A percentile compares a stretch with the other conserved stretches of the same genome.
These are phyloP conservation scores for Achaetomiella virescens DNA, from an alignment of 495 filamentous ascomycete species.

Conservation along the genomic window DNA sequence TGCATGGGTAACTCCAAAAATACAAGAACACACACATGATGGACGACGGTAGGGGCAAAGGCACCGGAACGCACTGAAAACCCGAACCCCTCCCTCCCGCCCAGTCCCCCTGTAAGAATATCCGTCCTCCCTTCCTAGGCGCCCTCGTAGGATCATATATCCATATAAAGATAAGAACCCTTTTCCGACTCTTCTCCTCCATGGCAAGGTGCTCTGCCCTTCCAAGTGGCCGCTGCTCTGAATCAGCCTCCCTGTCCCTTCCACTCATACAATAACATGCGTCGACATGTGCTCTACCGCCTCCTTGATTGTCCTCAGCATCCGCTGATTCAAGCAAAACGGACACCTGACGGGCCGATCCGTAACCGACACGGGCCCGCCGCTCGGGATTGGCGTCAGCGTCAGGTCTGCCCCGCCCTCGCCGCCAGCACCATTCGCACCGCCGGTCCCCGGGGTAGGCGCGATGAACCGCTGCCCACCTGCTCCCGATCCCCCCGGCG, in stretches of 20 bases:
- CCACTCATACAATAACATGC: conserved; percentile 52
- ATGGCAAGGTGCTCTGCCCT: too few relatives aligned
- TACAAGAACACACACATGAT: too few relatives aligned
- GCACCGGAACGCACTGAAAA: too few relatives aligned
- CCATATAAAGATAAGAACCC: too few relatives aligned
- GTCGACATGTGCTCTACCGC: conserved; percentile 55
- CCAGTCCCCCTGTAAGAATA: neutral
- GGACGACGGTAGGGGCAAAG: too few relatives aligned
- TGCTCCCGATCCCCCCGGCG: neutral
- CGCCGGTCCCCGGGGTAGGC: conserved; percentile 13
- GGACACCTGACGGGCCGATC: conserved; percentile 50
- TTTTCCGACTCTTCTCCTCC: too few relatives aligned
- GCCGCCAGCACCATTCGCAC: neutral
- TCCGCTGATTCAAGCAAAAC: conserved; percentile 51
- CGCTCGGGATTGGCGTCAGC: conserved; percentile 46
- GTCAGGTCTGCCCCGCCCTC: conserved; percentile 33
- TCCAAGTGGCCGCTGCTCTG: too few relatives aligned
- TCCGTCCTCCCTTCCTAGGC: neutral
- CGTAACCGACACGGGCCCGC: conserved; percentile 34
- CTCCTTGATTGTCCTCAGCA: conserved; percentile 52
- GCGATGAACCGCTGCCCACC: conserved; percentile 17
- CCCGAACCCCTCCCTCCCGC: neutral
- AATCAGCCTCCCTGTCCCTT: neutral
- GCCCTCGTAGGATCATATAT: neutral
- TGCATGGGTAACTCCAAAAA: too few relatives aligned